These are phyloP conservation scores for Hypoxylon lienhwacheense DNA, from an alignment of 495 filamentous ascomycete genomes.

Conservation along the genomic window DNA sequence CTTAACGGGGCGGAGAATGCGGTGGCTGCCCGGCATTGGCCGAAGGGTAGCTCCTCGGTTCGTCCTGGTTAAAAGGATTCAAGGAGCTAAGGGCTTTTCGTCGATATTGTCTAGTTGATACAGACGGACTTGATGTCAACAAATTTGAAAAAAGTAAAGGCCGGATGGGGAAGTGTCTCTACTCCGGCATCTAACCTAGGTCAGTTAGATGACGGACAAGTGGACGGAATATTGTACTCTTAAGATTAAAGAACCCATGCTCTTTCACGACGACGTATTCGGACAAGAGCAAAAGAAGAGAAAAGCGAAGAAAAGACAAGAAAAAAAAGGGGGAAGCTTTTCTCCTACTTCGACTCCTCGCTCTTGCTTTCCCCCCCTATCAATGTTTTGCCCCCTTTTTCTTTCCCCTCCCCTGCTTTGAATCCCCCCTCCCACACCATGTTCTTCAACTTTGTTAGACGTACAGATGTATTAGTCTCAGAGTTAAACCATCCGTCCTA, in stretches of 20 bases:
- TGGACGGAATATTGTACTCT: background rate
- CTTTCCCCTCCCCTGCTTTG: background rate
- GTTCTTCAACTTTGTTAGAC: background rate
- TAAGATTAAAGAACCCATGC: background rate
- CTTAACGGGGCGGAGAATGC: conserved; percentile 1
- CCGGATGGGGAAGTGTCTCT: no score
- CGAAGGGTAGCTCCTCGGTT: background rate
- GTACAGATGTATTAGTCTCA: background rate
- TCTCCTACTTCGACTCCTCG: background rate
- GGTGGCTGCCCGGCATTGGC: background rate
- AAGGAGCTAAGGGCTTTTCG: background rate
- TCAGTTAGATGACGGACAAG: background rate
- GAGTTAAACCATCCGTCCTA: background rate
- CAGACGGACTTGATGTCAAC: background rate
- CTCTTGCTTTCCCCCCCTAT: background rate
- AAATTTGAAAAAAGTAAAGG: no score
- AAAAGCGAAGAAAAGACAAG: background rate
- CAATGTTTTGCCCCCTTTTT: background rate
- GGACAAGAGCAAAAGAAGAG: no score
- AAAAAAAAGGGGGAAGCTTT: background rate
- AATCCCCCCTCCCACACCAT: background rate
- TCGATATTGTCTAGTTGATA: background rate
- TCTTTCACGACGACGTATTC: no score
- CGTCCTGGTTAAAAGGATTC: background rate
- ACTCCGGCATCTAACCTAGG: no score